Evolutionary conservation across 169 alveolate species (phyloP), one percentile per base, ranked within the genome.

Genomic region (Amoebophrya sp.): DNA sequence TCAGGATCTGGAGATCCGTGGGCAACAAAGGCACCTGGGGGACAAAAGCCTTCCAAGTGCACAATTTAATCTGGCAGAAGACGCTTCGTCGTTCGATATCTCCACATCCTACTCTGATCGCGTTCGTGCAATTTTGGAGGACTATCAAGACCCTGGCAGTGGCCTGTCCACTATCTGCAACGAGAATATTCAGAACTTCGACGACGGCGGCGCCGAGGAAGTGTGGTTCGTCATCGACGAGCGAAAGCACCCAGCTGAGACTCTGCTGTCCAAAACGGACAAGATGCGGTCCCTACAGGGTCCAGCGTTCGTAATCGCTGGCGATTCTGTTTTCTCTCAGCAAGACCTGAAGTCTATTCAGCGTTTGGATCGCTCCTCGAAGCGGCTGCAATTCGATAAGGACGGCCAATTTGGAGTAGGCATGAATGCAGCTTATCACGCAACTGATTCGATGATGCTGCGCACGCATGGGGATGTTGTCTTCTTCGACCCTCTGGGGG

Each of bases 401-500:
- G 83, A 65, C 83, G 83, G 83, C 38, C 83, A 65, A 18, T 65
- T 65, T 65, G 83, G 83, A 36, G 83, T 65, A 29, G 83, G 83
- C 36, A 29, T 65, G 2, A 65, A 65, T 36, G 83, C n/a, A 29
- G n/a, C 18, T 36, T 65, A 65, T 36, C 83, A 65, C 83, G 83
- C n/a, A 10, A 65, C 83, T 29, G 83, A 65, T 36, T 6, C 83
- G 33, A 18, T 65, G 33, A 0, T 36, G 83, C 33, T 65, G 33
- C 83, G 83, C 2, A 65, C 83, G 33, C n/a, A n/a, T n/a, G n/a
- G n/a, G n/a, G n/a, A n/a, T n/a, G n/a, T n/a, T n/a, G n/a, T 6
- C 65, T 47, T 47, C 65, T 65, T 65, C 83, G 83, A 65, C 26
- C 83, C 83, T 12, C 26, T 65, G 83, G 39, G n/a, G 33, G 2